phyloP scores from a whole-genome alignment of 2,329 filamentous ascomycete genomes.

The Tolypocladium amazonense region DNA sequence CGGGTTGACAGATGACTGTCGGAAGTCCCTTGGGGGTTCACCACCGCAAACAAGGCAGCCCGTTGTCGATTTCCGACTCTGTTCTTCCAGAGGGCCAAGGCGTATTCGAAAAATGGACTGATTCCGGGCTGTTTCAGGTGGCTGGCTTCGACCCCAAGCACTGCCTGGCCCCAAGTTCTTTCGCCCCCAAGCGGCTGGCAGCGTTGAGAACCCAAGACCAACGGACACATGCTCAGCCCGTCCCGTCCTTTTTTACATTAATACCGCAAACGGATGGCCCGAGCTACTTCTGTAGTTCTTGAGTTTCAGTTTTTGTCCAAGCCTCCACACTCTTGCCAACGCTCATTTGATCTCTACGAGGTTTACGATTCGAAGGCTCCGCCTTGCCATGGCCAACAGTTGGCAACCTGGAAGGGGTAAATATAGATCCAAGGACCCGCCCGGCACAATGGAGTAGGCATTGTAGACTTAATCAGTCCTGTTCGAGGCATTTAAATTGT shows the following conservation, averaged over 20 bases:
- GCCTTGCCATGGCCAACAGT: not conserved
- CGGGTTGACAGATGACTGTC: not conserved
- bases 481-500: not conserved
- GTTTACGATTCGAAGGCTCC: not conserved
- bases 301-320: not conserved
- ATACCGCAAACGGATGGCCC: not conserved
- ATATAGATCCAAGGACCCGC: not conserved
- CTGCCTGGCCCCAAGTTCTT: no score
- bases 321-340: not conserved
- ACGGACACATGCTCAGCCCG: not conserved
- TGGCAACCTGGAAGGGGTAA: not conserved
- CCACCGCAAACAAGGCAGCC: no score
- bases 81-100: not conserved
- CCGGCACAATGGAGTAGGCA: no score
- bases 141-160: not conserved
- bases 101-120: no score
- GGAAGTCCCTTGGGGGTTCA: not conserved
- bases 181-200: no score
- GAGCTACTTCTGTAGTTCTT: not conserved
- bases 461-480: no score
- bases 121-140: not conserved
- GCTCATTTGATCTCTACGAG: not conserved
- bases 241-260: not conserved
- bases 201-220: not conserved
- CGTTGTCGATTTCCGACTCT: not conserved